A percentile compares a stretch with the other conserved stretches of the same genome.
Evolutionary conservation across 257 asterid species (phyloP).

Genomic region (Asclepias syriaca): DNA sequence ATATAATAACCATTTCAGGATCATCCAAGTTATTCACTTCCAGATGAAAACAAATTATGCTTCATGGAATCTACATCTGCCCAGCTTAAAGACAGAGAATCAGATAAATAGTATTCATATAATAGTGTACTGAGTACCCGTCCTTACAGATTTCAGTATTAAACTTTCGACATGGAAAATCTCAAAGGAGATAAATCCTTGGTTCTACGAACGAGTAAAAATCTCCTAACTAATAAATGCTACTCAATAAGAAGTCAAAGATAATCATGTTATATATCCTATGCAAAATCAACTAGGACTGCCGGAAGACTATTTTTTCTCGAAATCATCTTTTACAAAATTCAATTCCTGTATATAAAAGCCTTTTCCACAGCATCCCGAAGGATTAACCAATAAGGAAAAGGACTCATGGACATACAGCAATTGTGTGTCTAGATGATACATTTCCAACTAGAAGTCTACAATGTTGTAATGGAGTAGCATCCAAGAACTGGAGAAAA

Average conservation of each 20-base stretch:
- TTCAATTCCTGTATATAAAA: not conserved
- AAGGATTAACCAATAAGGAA: too few relatives aligned
- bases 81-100: not conserved
- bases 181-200: conserved; percentile 1
- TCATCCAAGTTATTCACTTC: not conserved
- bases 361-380: not conserved
- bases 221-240: not conserved
- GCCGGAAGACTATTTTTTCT: not conserved
- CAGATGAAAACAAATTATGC: not conserved
- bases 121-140: too few relatives aligned
- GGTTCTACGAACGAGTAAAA: not conserved
- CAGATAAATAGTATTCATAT: not conserved
- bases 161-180: not conserved
- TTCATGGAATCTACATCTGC: not conserved
- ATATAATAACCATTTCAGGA: not conserved
- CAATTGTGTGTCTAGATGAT: not conserved
- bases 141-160: not conserved
- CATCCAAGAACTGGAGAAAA: not conserved
- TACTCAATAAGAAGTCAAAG: not conserved
- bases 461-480: not conserved
- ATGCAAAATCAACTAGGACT: not conserved
- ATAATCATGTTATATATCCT: not conserved
- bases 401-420: too few relatives aligned
- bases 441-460: not conserved
- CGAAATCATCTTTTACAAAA: not conserved